Evolutionary conservation across 2,329 filamentous ascomycete species (phyloP), one percentile per base, ranked within the genome.

Genomic region (Xylariaceae sp.): DNA sequence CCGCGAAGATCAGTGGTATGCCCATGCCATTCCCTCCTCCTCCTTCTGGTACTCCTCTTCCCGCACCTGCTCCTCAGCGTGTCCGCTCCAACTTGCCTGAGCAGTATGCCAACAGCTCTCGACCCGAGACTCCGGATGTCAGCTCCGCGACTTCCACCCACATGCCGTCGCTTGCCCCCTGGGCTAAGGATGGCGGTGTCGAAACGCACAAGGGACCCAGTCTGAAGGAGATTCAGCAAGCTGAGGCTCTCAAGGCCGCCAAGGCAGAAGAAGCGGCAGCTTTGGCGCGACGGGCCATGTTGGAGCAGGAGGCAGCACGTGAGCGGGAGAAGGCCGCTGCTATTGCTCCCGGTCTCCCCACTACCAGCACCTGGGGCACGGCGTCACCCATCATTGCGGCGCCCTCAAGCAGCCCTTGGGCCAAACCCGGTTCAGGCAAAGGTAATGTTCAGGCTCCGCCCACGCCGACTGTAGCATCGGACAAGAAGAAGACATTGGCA

Each of bases 201-300:
- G 81, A 85, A 61, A 77, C 82, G 23, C 85, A 90, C 47, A 95
- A 90, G 74, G 92, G 92, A 0, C 94, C 93, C 1, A 97, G 92
- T 61, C 78, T 99, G 63, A 96, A 92, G 76, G 92, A 99, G 71
- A 99, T 99, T 23, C 94, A 99, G 73, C 93, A 96, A 74, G 88
- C 90, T 3, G 94, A 99, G 74, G 93, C 93, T 42, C 90, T 89
- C 70, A 95, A 94, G 73, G 92, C 92, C 9, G 93, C 93, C 55
- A 90, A 95, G 75, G 87, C 85, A 10, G 93, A 97, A 71, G 91
- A 94, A 70, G 77, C 86, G 56, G 91, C 90, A 13, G 86, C 87
- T 42, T 88, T 90, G 48, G 83, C 88, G 61, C 88, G 92, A 66
- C 90, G 89, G 67, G 87, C 87, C 52, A 82, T 86, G 13, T 83